Evolutionary conservation across 179 eudicot genomes (phyloP).

Genomic region (Sideroxylon spinosum): DNA sequence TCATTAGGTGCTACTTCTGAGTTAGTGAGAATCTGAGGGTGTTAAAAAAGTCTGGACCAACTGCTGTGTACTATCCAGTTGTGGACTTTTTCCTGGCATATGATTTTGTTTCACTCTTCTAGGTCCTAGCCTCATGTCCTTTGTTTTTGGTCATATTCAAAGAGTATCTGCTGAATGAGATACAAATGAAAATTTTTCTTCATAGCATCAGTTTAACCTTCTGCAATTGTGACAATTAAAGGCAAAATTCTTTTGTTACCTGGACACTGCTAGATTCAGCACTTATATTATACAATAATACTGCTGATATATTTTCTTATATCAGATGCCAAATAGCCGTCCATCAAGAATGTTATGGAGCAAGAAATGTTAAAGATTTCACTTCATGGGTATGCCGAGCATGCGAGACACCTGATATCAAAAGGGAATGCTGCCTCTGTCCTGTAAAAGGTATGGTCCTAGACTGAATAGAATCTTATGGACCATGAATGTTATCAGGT

Average conservation of each 20-base stretch:
- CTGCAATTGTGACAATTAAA: background rate
- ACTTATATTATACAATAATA: background rate
- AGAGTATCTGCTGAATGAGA: background rate
- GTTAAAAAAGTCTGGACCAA: background rate
- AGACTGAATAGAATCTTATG: conserved; percentile 12
- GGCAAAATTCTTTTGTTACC: background rate
- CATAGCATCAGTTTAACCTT: background rate
- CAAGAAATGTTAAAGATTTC: conserved; percentile 70
- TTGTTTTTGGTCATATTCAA: background rate
- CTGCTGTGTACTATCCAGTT: background rate
- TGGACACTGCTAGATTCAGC: background rate
- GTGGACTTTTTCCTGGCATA: conserved; percentile 1
- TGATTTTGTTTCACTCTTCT: background rate
- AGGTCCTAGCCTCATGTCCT: background rate
- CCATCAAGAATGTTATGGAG: conserved; percentile 99
- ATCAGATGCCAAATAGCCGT: conserved; percentile 98
- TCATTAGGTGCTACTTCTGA: background rate
- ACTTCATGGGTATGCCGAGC: conserved; percentile 98
- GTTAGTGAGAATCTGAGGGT: background rate
- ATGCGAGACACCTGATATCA: conserved; percentile 72
- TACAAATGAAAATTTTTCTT: background rate
- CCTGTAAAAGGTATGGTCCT: conserved; percentile 76
- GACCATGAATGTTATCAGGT: background rate
- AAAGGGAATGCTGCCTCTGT: conserved; percentile 94
- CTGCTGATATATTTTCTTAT: conserved; percentile 13